phyloP scores from a whole-genome alignment of 2,329 filamentous ascomycete genomes.

The Aspergillus puulaauensis region DNA sequence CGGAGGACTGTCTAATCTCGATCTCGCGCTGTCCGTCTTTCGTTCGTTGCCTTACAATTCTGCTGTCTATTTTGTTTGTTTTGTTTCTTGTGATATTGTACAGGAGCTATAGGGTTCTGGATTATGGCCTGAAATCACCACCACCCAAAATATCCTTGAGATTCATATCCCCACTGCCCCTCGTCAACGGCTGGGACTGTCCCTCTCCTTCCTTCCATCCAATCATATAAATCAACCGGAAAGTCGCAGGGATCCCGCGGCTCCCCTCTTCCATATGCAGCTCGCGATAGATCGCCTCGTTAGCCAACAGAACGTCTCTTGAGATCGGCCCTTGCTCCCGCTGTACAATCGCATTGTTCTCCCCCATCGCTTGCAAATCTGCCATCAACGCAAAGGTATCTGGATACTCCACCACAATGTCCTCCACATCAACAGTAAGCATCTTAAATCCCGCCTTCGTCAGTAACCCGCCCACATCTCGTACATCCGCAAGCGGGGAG shows the following conservation, averaged over 20 bases:
- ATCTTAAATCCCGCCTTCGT: conserved; percentile 90
- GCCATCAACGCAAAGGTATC: conserved; percentile 87
- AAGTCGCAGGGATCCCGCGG: conserved; percentile 75
- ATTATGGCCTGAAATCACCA: conserved; percentile 35
- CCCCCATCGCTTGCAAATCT: conserved; percentile 94
- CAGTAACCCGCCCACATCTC: conserved; percentile 84
- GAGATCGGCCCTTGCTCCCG: conserved; percentile 76
- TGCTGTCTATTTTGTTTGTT: conserved; percentile 8
- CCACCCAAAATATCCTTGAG: conserved; percentile 75
- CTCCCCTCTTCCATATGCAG: conserved; percentile 78
- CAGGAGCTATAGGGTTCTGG: conserved; percentile 16
- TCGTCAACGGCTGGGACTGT: conserved; percentile 74
- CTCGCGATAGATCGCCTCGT: conserved; percentile 82
- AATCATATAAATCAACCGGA: conserved; percentile 97
- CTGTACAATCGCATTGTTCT: conserved; percentile 84
- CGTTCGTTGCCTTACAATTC: background rate
- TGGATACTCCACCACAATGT: conserved; percentile 93
- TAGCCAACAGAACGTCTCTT: conserved; percentile 81
- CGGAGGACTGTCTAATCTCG: conserved; percentile 72
- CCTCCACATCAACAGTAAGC: conserved; percentile 94
- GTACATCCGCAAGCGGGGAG: conserved; percentile 86
- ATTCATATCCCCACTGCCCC: conserved; percentile 83
- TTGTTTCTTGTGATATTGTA: conserved; percentile 16
- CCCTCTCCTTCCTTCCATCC: conserved; percentile 86
- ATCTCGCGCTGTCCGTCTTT: background rate